A percentile compares a stretch with the other conserved stretches of the same genome.
Evolutionary conservation across 2,329 filamentous ascomycete genomes (phyloP).

Genomic region (Ascochyta rabiei): DNA sequence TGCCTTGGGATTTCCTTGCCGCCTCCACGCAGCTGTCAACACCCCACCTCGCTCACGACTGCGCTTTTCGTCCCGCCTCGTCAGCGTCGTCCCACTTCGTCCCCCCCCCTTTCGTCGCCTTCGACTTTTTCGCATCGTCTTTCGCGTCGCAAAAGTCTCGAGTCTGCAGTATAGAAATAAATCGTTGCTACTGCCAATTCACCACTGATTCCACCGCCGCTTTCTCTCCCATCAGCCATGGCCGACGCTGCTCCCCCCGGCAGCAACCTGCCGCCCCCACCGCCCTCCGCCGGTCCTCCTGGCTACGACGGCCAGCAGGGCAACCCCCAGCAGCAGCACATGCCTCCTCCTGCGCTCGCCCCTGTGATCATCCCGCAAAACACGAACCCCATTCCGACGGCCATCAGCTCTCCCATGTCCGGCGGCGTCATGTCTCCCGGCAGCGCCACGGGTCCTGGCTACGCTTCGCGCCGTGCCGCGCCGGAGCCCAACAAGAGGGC

Average conservation of each 20-base stretch:
- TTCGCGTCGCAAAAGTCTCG: slow-evolving; percentile 3
- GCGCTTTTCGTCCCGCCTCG: slow-evolving; percentile 16
- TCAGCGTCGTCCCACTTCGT: too few species aligned
- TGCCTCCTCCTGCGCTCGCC: slow-evolving; percentile 88
- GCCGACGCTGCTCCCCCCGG: slow-evolving; percentile 71
- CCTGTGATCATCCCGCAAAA: slow-evolving; percentile 89
- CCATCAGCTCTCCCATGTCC: slow-evolving; percentile 86
- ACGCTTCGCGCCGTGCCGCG: slow-evolving; percentile 79
- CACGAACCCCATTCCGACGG: slow-evolving; percentile 91
- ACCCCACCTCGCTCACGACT: slow-evolving; percentile 22
- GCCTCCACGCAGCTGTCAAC: slow-evolving; percentile 29
- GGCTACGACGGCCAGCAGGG: slow-evolving; percentile 70
- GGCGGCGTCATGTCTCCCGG: slow-evolving; percentile 83
- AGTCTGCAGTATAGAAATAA: slow-evolving; percentile 5
- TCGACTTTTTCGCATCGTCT: slow-evolving; percentile 17
- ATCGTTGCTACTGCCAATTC: neutral
- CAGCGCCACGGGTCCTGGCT: slow-evolving; percentile 70
- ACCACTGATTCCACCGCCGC: slow-evolving; percentile 13
- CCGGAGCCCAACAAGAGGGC: slow-evolving; percentile 99
- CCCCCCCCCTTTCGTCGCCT: neutral
- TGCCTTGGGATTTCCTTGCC: slow-evolving; percentile 39
- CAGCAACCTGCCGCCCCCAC: slow-evolving; percentile 71
- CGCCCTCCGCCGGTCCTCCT: slow-evolving; percentile 72
- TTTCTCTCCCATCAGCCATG: slow-evolving; percentile 61
- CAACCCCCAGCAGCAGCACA: slow-evolving; percentile 70